Base-by-base conservation (phyloP, 1,284 basidiomycete genomes). In the Ceratobasidium sp. region DNA sequence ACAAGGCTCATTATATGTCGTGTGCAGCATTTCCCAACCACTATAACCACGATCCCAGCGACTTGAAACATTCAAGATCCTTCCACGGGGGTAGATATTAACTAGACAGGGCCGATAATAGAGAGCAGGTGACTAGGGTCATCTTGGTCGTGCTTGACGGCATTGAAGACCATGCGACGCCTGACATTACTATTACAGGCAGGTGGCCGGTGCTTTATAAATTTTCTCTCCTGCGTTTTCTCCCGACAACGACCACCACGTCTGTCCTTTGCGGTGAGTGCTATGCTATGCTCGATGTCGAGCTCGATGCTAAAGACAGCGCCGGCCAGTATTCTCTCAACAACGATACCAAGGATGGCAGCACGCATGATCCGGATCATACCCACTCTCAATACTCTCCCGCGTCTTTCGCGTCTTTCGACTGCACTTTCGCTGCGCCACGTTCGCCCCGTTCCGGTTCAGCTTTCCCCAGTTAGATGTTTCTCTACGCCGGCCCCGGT, bases 111-210 rank as follows among this genome's bases (percentile, higher is more conserved):
- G 20, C 50, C 13, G 42, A 20, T 52, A n/a, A 50, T 50, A 50
- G 46, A n/a, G 68, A 23, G 20, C 42, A 62, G 61, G 61, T 62
- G 48, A 57, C 52, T 54, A 57, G 68, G 33, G 52, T 70, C 68
- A 61, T 13, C 54, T 57, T n/a, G 40, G 70, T 75, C 71, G 71
- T 65, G 46, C 71, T 75, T 75, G 71, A 75, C 71, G 71, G 71
- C 71, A 75, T 75, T 13, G 66, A 68, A 48, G 66, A 64, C 61
- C 71, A 54, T 50, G 46, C 71, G 61, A 44, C 61, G 62, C 71
- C 71, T 64, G 48, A 61, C 48, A 75, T 65, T 75, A 75, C 71
- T 65, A 75, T 75, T 75, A 75, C 59, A 75, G 71, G 71, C 71
- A 75, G 71, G 71, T 75, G 71, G 70, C 59, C 38, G 59, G 59